Evolutionary conservation across 1,284 basidiomycete genomes (phyloP).

Genomic region (Xerocomus amazonicus): DNA sequence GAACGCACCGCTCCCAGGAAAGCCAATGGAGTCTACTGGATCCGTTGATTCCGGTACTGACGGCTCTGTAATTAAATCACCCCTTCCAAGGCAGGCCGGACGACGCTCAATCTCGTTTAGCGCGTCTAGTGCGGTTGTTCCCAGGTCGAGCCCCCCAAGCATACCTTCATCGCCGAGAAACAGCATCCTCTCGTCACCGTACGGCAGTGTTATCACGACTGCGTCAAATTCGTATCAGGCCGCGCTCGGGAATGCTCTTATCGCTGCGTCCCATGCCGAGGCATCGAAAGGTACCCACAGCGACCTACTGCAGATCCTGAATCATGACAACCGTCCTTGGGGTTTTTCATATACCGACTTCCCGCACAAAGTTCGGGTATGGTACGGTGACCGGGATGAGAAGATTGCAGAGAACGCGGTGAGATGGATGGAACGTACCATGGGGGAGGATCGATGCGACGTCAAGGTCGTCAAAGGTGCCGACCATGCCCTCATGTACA

Average conservation of each 20-base stretch:
- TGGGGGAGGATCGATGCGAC: conserved; percentile 71
- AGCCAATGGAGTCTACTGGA: conserved; percentile 14
- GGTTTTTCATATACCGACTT: conserved; percentile 81
- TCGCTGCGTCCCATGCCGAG: conserved; percentile 93
- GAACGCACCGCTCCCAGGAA: conserved; percentile 19
- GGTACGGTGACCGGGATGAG: conserved; percentile 94
- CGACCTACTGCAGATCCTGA: conserved; percentile 88
- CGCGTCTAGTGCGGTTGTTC: conserved; percentile 27
- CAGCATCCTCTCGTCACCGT: conserved; percentile 39
- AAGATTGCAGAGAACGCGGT: conserved; percentile 87
- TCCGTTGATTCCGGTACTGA: conserved; percentile 23
- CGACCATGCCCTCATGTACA: conserved; percentile 92
- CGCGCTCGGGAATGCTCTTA: conserved; percentile 78
- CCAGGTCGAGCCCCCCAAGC: conserved; percentile 41
- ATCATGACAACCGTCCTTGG: conserved; percentile 82
- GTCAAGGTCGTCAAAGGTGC: conserved; percentile 84
- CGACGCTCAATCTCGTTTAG: conserved; percentile 67
- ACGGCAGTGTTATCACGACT: conserved; percentile 34
- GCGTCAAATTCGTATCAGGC: conserved; percentile 54
- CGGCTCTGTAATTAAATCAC: conserved; percentile 18
- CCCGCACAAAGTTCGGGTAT: conserved; percentile 77
- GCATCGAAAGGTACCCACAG: conserved; percentile 87
- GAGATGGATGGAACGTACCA: conserved; percentile 85
- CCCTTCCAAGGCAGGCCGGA: conserved; percentile 37
- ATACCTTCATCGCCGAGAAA: conserved; percentile 49